Percentiles rank a stretch among this genome's conserved stretches.
Conservation (phyloP, 192 early-diverging fungal genomes). For the Dimargaris cristalligena region DNA sequence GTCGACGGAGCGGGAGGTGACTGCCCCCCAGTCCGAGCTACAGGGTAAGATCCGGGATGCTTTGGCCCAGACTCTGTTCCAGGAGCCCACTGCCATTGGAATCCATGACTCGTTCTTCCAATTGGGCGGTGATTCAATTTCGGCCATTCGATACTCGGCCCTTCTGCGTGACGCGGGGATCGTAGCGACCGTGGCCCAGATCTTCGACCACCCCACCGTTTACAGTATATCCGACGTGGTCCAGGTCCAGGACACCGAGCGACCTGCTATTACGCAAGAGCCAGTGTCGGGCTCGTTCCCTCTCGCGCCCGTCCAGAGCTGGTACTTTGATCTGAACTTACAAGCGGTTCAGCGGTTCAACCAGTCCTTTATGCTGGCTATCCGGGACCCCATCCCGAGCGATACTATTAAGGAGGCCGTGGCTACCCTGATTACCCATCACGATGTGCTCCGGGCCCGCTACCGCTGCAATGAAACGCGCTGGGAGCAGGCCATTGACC, state of each 20-base stretch:
- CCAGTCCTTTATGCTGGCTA: neutral
- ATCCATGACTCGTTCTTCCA: constrained; percentile 6
- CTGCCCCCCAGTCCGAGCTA: neutral
- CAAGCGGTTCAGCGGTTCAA: neutral
- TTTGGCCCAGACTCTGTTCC: neutral
- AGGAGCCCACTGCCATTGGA: neutral
- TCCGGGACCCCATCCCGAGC: neutral
- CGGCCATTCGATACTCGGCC: neutral
- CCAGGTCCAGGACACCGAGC: neutral
- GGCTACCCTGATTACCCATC: neutral
- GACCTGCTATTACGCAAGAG: too few relatives aligned
- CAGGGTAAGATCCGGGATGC: neutral
- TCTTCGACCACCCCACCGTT: constrained; percentile 4
- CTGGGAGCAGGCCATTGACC: neutral
- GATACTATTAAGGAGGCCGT: neutral
- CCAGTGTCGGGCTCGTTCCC: neutral
- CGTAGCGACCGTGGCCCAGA: neutral
- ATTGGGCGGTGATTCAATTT: constrained; percentile 6
- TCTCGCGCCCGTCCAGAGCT: neutral
- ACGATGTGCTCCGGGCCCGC: neutral
- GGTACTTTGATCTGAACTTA: neutral
- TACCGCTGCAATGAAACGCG: neutral
- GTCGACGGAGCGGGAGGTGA: neutral
- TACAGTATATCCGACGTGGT: neutral
- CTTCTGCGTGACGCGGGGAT: neutral